Evolutionary conservation across 331 rosid genomes (phyloP), one percentile per base, ranked within the genome.

Genomic region (Erythrophleum ivorense): DNA sequence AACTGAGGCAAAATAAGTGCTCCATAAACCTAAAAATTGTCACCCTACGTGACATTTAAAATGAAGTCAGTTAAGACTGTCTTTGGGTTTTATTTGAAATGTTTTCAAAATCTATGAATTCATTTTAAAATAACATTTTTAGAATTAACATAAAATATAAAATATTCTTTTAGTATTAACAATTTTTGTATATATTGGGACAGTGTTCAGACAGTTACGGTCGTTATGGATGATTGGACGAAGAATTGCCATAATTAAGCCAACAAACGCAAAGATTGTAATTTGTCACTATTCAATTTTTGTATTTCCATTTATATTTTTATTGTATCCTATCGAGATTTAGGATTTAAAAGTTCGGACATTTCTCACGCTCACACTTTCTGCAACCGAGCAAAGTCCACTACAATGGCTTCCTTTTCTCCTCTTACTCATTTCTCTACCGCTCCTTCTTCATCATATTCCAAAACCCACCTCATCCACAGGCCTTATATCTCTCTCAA

Each of bases 381-480:
- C 19, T 36, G 12, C 45, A 53, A 7, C 43, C 84, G 7, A 68
- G 75, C 75, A 80, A 85, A 89, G 86, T 84, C 97, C 75, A 85
- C 87, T 57, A 87, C 94, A 86, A 89, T 91, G 97, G 88, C 95
- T 46, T 92, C 91, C 54, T 86, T 89, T 80, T 93, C 98, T 87
- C 87, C 97, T 73, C 82, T 90, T 0, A 79, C 90, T 68, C 90
- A 77, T 50, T 77, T 88, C 81, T 82, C 92, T 13, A 2, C 88
- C 14, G 74, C 87, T 40, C 80, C 90, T 15, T 60, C 68, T 31
- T 84, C 97, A 16, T 59, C 88, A 3, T 14, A 21, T 62, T 67
- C 86, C 83, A 91, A 79, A 78, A 76, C 91, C 84, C 79, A 73
- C 40, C 49, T 89, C 14, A 77, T 55, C 83, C 75, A 69, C 75